Base-by-base conservation (phyloP, 192 early-diverging fungal species). In the Fimicolochytrium jonesii region DNA sequence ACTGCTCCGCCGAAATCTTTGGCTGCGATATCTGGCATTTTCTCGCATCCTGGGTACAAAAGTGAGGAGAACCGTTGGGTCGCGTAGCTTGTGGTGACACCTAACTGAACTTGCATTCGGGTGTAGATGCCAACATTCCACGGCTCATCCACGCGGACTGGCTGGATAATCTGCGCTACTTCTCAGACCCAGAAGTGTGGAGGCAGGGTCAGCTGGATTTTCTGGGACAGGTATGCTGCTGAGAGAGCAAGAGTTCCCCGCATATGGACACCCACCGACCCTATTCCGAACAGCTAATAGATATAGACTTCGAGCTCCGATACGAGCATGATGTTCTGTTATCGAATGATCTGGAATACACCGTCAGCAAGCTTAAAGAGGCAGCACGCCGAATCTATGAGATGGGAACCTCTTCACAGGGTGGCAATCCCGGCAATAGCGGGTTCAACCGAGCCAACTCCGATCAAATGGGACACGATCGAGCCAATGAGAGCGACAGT, bases 281-380 rank as follows among this genome's bases (percentile, higher is more conserved):
- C 11, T 66, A 15, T 66, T 20, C 32, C n/a, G n/a, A n/a, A n/a
- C 31, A 59, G 37, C 43, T 45, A n/a, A 36, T 68, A 58, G 81
- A 78, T 25, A 50, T 74, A 18, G 81, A 83, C 53, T 77, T 80
- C 52, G 81, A 83, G 53, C 59, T 80, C 2, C 64, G 70, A 25
- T 64, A 59, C 31, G 81, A 83, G 49, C 66, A 76, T 46, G 77
- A 79, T 52, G 28, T 80, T 4, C 37, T 80, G 17, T 22, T 70
- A 6, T 56, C 66, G 7, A 59, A 55, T 37, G 81, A 83, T 31
- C 31, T 72, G 35, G 77, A 80, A 4, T 48, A 47, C 7, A 71
- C 78, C 15, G 44, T 53, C 2, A 39, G 47, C 18, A 30, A 62
- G 30, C 59, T 83, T 20, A 75, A 74, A 57, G 81, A 80, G 18